Percentiles rank a stretch among this genome's conserved stretches.
Evolutionary conservation across 1,284 basidiomycete species (phyloP).

Genomic region (Ustilago nuda): DNA sequence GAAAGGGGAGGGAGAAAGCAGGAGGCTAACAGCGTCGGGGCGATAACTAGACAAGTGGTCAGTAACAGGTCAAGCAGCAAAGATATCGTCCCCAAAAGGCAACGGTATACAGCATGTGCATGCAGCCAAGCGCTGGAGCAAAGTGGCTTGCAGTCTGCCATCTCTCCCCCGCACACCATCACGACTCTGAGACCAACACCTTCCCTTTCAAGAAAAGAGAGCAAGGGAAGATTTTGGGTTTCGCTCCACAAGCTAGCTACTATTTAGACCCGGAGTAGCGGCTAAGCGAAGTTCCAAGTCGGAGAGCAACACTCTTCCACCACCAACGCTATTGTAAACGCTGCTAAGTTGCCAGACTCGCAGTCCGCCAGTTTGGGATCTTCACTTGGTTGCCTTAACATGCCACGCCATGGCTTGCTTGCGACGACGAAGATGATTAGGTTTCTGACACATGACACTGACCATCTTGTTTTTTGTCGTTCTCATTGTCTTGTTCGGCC

Average conservation of each 20-base stretch:
- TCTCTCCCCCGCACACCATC: not conserved
- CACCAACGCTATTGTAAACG: not conserved
- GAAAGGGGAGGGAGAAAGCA: constrained; percentile 11
- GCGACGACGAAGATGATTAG: not conserved
- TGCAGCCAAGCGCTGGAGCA: constrained; percentile 1
- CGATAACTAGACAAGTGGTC: constrained; percentile 4
- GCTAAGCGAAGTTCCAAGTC: constrained; percentile 3
- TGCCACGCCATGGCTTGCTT: not conserved
- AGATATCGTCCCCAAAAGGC: constrained; percentile 11
- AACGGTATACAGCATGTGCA: not conserved
- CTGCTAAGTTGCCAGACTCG: constrained; percentile 9
- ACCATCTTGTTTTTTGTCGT: not conserved
- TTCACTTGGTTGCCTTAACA: not conserved
- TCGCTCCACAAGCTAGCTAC: constrained; percentile 4
- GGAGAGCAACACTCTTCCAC: not conserved
- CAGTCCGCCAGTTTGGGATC: constrained; percentile 9
- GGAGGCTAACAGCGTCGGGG: constrained; percentile 22
- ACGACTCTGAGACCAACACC: constrained; percentile 26
- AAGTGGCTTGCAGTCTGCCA: not conserved
- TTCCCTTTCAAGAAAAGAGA: not conserved
- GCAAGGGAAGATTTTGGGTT: constrained; percentile 4
- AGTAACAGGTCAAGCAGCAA: constrained; percentile 10
- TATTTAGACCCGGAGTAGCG: constrained; percentile 20
- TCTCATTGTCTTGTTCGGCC: not conserved
- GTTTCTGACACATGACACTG: constrained; percentile 1